Evolutionary conservation across 129 eudicot genomes (phyloP), one percentile per base, ranked within the genome.

Genomic region (Arctium minus): DNA sequence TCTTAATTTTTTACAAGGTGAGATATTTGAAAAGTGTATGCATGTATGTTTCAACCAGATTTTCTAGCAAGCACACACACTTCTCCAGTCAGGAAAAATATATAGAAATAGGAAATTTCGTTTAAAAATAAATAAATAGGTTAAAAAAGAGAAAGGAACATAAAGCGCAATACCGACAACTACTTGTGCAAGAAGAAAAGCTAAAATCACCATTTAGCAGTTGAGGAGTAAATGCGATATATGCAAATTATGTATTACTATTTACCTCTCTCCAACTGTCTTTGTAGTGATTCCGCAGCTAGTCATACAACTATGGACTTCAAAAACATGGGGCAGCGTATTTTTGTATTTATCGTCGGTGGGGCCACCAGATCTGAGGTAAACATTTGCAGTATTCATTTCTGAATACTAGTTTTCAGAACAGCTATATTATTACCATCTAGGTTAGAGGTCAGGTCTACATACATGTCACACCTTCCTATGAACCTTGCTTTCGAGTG

Each of bases 281-380:
- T 56, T 69, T 87, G 88, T 29, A 93, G 98, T 86, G 93, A 90
- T 90, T 81, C 97, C 13, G 50, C 85, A 35, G 50, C 70, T 60
- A 79, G 88, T 36, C 87, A 81, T 86, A 88, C 96, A 30, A 81
- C 92, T 12, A 87, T 89, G 71, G 94, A 87, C 80, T 86, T 87
- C 67, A 92, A 83, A 89, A 92, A 89, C 88, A 92, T 92, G 98
- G 98, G 98, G 74, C 90, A 82, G 74, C 92, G 97, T 15, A 80
- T 94, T 50, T 92, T 94, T 84, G 94, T 94, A 70, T 92, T 92
- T 82, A 90, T 94, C 33, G 89, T 92, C 56, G 98, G 98, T 60
- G 97, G 97, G 69, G 97, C 98, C 10, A 94, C 98, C 77, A 87
- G 98, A 69, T 94, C 98, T 9, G 97, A 94, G 94, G 98, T 94